Base-by-base conservation (phyloP, 306 rosid genomes). In the Gleditsia sinensis region DNA sequence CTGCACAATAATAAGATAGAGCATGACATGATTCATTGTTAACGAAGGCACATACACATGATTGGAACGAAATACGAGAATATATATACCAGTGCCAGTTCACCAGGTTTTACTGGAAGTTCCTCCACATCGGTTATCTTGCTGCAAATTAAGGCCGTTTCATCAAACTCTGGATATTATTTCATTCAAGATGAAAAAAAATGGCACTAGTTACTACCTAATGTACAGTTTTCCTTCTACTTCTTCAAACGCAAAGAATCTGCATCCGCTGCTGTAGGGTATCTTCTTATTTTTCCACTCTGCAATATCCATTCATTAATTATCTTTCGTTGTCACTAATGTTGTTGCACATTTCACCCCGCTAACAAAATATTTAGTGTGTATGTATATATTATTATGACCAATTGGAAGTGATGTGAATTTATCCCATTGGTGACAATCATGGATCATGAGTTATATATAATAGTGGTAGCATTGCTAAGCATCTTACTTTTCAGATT, bases 71-170 rank as follows among this genome's bases (percentile, higher is more conserved):
- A 36, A 36, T 32, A 49, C n/a, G 3, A 16, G 23, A 9, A 13
- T n/a, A n/a, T n/a, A n/a, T n/a, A 28, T 25, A 59, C 91, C 85
- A 89, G 80, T 19, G 76, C 6, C 1, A 89, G 32, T 32, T 89
- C 93, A 45, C 82, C 86, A 13, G 91, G 91, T 72, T 84, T 88
- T 46, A 86, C 2, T 19, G 91, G 89, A 23, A 84, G 53, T 62
- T 89, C 91, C 60, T 81, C 89, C 80, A 89, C 11, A 10, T 83
- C 87, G 0, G 79, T 84, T 74, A 85, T 84, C 81, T 81, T 74
- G 76, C 94, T 89, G 76, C 80, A 82, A 16, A 34, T 14, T 14
- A 28, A 57, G 6, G 8, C 6, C 6, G 39, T 34, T 34, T 34
- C 39, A 19, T 67, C 33, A 36, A 62, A 24, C 27, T 49, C 16